These are phyloP conservation scores for Mycena metata DNA, from an alignment of 768 basidiomycete genomes.

Conservation along the genomic window DNA sequence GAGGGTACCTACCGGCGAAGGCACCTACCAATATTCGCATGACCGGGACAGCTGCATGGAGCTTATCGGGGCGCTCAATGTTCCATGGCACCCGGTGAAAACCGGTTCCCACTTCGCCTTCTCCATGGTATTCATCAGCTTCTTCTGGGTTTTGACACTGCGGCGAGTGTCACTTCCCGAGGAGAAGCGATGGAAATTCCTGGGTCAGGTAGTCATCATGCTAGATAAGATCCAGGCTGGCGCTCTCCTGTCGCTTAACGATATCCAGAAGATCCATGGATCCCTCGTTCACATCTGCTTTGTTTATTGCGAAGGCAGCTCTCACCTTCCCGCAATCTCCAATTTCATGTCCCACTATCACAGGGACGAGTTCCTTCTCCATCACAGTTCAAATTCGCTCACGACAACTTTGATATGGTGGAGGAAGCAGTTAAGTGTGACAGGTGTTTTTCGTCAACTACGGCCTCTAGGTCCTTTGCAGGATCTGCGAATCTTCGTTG, in stretches of 20 bases:
- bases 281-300: constrained; percentile 16
- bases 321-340: constrained; percentile 14
- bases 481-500: too few relatives aligned
- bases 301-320: background rate
- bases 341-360: constrained; percentile 21
- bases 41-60: constrained; percentile 25
- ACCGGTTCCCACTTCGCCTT: constrained; percentile 40
- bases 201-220: constrained; percentile 17
- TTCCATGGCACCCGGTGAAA: constrained; percentile 44
- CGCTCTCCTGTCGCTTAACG: constrained; percentile 6
- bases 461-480: constrained; percentile 6
- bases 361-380: too few relatives aligned
- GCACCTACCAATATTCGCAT: constrained; percentile 40
- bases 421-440: too few relatives aligned
- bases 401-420: too few relatives aligned
- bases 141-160: constrained; percentile 45
- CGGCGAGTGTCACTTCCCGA: constrained; percentile 44
- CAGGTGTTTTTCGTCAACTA: too few relatives aligned
- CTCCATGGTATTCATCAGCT: constrained; percentile 45
- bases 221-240: background rate
- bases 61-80: constrained; percentile 31
- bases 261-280: constrained; percentile 19
- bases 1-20: background rate
- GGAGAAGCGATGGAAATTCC: constrained; percentile 44
- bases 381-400: too few relatives aligned